Evolutionary conservation across 352 stramenopile species (phyloP).

Genomic region (Globisporangium echinulatum): DNA sequence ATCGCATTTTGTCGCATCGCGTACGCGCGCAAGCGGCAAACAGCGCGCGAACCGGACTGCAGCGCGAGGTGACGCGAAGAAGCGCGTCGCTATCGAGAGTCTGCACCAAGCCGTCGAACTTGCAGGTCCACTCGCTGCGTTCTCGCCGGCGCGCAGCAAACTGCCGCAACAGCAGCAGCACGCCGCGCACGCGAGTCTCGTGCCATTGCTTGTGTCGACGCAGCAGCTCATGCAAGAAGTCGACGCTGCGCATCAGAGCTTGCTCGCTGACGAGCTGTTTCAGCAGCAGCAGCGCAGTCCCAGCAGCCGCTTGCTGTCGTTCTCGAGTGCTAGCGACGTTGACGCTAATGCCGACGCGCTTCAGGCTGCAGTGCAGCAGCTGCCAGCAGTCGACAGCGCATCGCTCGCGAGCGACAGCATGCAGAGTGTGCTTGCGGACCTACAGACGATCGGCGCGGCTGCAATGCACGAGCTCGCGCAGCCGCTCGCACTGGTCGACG

Average conservation of each 20-base stretch:
- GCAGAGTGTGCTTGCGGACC: constrained; percentile 11
- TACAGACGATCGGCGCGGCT: constrained; percentile 2
- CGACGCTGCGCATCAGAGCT: constrained; percentile 13
- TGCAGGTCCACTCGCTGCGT: constrained; percentile 8
- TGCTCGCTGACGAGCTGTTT: constrained; percentile 28
- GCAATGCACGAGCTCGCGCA: constrained; percentile 19
- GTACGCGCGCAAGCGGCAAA: constrained; percentile 12
- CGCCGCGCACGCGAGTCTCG: constrained; percentile 9
- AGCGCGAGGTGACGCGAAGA: constrained; percentile 2
- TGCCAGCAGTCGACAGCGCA: constrained; percentile 13
- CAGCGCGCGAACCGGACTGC: not conserved
- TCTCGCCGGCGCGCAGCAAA: constrained; percentile 4
- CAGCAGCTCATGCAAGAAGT: constrained; percentile 16
- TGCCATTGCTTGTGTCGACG: constrained; percentile 8
- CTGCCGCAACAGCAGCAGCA: constrained; percentile 5
- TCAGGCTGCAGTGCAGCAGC: constrained; percentile 17
- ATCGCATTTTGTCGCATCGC: not conserved
- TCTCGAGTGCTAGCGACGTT: constrained; percentile 6
- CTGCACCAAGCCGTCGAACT: constrained; percentile 8
- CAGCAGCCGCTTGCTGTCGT: constrained; percentile 20
- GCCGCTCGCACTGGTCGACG: constrained; percentile 17
- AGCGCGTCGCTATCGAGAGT: constrained; percentile 7
- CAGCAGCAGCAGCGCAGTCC: constrained; percentile 15
- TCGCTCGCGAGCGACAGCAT: not conserved
- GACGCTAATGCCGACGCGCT: constrained; percentile 19